Conservation (phyloP, 2,329 filamentous ascomycete species). For the Alternaria sp. region DNA sequence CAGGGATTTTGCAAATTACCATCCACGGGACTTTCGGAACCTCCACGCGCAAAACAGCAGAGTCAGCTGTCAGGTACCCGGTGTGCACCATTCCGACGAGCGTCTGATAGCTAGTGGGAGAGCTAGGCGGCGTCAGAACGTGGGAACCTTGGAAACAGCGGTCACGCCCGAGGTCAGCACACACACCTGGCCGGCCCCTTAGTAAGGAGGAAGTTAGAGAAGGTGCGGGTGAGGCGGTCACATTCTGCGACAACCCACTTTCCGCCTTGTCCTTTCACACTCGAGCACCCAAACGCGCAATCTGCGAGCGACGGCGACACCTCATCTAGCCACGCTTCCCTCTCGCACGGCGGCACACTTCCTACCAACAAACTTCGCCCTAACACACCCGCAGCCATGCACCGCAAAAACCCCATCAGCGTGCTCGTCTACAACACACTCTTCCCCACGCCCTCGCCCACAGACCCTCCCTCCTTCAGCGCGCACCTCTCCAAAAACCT, state of each 20-base stretch:
- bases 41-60: slow-evolving; percentile 2
- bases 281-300: slow-evolving; percentile 3
- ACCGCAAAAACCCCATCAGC: slow-evolving; percentile 70
- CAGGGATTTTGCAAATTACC: slow-evolving; percentile 3
- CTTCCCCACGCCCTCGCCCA: slow-evolving; percentile 71
- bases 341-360: slow-evolving; percentile 3
- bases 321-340: not conserved
- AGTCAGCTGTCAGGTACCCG: slow-evolving; percentile 23
- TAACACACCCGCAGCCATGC: slow-evolving; percentile 61
- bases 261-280: not conserved
- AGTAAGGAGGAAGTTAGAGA: slow-evolving; percentile 9
- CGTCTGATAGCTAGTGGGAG: slow-evolving; percentile 23
- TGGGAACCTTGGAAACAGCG: slow-evolving; percentile 19
- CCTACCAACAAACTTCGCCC: slow-evolving; percentile 2
- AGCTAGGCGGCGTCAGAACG: slow-evolving; percentile 22
- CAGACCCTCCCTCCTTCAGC: slow-evolving; percentile 74
- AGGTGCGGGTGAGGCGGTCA: slow-evolving; percentile 20
- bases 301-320: slow-evolving; percentile 4
- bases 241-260: slow-evolving; percentile 15
- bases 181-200: slow-evolving; percentile 2
- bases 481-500: slow-evolving; percentile 73
- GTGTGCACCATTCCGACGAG: slow-evolving; percentile 8
- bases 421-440: slow-evolving; percentile 77
- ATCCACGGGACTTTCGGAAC: slow-evolving; percentile 1
- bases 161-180: slow-evolving; percentile 32